Evolutionary conservation across 805 yeast species (phyloP).

Genomic region (Kurtzmaniella fragi): DNA sequence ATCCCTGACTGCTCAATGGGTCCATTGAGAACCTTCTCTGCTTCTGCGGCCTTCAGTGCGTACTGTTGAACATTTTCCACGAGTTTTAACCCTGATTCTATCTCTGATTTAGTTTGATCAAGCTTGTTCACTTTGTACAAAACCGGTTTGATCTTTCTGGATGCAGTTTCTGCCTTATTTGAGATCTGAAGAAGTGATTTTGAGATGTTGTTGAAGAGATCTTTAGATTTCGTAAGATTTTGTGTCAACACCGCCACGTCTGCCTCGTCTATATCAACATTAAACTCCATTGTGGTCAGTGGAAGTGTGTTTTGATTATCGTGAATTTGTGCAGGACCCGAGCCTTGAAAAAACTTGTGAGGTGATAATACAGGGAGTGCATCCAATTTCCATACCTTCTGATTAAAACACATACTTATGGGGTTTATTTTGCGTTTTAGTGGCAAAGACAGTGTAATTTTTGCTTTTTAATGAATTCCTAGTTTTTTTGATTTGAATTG

Average conservation of each 20-base stretch:
- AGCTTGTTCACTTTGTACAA: conserved; percentile 56
- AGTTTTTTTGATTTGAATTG: too few species aligned
- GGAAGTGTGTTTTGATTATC: not conserved
- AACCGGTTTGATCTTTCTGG: conserved; percentile 65
- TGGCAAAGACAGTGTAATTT: too few species aligned
- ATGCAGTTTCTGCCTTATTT: conserved; percentile 49
- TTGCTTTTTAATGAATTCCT: too few species aligned
- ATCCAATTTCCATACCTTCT: not conserved
- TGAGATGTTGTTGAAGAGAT: conserved; percentile 50
- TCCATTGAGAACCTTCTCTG: conserved; percentile 30
- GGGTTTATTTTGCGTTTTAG: too few species aligned
- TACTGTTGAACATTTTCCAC: conserved; percentile 48
- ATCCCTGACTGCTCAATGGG: conserved; percentile 39
- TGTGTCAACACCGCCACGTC: conserved; percentile 81
- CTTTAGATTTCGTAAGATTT: conserved; percentile 55
- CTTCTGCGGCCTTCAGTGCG: conserved; percentile 40
- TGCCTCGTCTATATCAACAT: conserved; percentile 65
- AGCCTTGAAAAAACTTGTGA: not conserved
- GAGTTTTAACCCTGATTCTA: conserved; percentile 50
- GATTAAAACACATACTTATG: too few species aligned
- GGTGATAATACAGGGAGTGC: not conserved
- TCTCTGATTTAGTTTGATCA: conserved; percentile 50
- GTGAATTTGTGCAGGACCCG: not conserved
- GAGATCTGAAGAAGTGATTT: conserved; percentile 52
- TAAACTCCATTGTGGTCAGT: conserved; percentile 9